Evolutionary conservation across 371 early-diverging fungal genomes (phyloP).

Genomic region (Syncephalastrum sp.): DNA sequence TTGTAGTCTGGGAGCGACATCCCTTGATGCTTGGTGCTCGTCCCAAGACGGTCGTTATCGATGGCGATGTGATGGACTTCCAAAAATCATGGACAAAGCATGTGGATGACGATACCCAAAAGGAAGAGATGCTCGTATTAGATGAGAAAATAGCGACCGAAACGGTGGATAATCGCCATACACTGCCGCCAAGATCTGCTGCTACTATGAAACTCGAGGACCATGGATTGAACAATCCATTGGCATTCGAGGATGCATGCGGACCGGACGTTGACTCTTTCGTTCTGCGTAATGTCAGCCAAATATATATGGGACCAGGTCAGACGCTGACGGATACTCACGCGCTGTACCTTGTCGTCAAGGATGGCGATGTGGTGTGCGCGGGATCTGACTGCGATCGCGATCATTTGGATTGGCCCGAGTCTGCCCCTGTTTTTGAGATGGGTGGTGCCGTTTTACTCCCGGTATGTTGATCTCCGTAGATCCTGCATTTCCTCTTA

Average conservation of each 20-base stretch:
- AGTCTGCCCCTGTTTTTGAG: constrained; percentile 40
- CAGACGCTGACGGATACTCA: constrained; percentile 5
- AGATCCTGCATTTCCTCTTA: background rate
- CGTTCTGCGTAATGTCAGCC: constrained; percentile 51
- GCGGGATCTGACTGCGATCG: constrained; percentile 49
- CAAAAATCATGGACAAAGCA: constrained; percentile 35
- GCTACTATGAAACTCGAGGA: constrained; percentile 42
- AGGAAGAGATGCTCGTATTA: constrained; percentile 2
- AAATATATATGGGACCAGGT: constrained; percentile 34
- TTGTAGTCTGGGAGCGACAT: constrained; percentile 72
- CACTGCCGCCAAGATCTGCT: constrained; percentile 26
- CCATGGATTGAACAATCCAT: constrained; percentile 35
- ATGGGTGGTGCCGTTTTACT: constrained; percentile 44
- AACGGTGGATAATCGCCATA: constrained; percentile 8
- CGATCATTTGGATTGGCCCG: constrained; percentile 41
- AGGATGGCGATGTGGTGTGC: constrained; percentile 52
- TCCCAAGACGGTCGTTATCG: constrained; percentile 75
- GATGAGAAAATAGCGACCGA: background rate
- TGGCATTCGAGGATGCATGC: constrained; percentile 29
- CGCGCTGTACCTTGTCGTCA: constrained; percentile 26
- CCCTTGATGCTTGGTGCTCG: constrained; percentile 77
- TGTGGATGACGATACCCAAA: constrained; percentile 4
- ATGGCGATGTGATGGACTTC: constrained; percentile 63
- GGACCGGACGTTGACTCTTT: constrained; percentile 25
- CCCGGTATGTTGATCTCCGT: constrained; percentile 26